A percentile compares a stretch with the other conserved stretches of the same genome.
Evolutionary conservation across 83 land plant species (phyloP).

Genomic region (Diphasiastrum complanatum): DNA sequence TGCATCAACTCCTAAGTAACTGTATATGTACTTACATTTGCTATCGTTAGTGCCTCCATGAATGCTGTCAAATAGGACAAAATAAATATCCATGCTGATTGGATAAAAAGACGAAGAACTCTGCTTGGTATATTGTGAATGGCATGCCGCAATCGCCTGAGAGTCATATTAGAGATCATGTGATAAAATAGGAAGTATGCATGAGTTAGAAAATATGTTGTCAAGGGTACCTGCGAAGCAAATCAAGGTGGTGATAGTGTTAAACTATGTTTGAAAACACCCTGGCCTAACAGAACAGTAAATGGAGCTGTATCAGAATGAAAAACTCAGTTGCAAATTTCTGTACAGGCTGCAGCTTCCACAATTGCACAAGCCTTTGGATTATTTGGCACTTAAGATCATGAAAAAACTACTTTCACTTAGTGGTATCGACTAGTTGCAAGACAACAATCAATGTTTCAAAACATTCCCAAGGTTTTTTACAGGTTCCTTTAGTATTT

Average conservation of each 20-base stretch:
- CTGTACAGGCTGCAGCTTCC: no score
- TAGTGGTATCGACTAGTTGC: no score
- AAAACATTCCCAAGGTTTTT: no score
- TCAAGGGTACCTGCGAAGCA: slow-evolving; percentile 74
- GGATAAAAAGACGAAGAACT: slow-evolving; percentile 31
- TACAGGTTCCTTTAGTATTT: no score
- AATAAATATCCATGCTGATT: slow-evolving; percentile 67
- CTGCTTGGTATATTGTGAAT: slow-evolving; percentile 41
- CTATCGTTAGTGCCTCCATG: slow-evolving; percentile 74
- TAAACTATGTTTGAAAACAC: not conserved
- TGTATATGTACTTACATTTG: slow-evolving; percentile 93
- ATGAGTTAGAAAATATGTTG: slow-evolving; percentile 82
- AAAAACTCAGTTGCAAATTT: no score
- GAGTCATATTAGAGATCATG: slow-evolving; percentile 64
- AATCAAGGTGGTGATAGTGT: not conserved
- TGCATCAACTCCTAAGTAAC: no score
- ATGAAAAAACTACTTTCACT: no score
- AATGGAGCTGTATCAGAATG: slow-evolving; percentile 6
- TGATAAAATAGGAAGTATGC: slow-evolving; percentile 87
- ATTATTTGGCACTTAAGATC: no score
- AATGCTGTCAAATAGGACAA: slow-evolving; percentile 79
- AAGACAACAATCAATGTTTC: no score
- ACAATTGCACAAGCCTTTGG: no score
- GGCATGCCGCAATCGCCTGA: slow-evolving; percentile 63
- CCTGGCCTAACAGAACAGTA: not conserved